These are phyloP conservation scores for Tilletiaria anomala DNA, from an alignment of 1,284 basidiomycete species.

Conservation along the genomic window DNA sequence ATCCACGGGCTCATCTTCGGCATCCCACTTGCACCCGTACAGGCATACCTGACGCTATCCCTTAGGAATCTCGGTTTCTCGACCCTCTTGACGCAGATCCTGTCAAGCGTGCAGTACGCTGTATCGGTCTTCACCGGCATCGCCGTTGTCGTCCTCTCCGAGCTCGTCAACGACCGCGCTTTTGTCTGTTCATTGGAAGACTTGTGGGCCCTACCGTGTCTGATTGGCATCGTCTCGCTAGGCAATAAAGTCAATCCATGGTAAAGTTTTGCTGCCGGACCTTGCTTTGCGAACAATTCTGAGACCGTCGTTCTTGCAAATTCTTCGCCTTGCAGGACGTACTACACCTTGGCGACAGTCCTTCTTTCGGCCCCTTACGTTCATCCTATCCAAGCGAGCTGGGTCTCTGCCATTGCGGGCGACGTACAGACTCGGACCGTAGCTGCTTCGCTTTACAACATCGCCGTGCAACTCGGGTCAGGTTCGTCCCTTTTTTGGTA, in stretches of 20 bases:
- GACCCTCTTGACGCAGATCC: slow-evolving; percentile 51
- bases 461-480: slow-evolving; percentile 7
- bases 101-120: slow-evolving; percentile 22
- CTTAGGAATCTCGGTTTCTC: slow-evolving; percentile 51
- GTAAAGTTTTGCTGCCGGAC: no score
- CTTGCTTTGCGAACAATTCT: no score
- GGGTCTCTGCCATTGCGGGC: slow-evolving; percentile 3
- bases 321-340: no score
- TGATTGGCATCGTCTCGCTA: slow-evolving; percentile 4
- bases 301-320: no score
- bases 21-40: slow-evolving; percentile 41
- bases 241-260: slow-evolving; percentile 3
- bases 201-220: slow-evolving; percentile 6
- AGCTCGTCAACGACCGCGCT: slow-evolving; percentile 3
- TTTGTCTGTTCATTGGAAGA: slow-evolving; percentile 3
- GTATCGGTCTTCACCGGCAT: slow-evolving; percentile 4
- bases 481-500: no score
- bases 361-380: slow-evolving; percentile 7
- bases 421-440: slow-evolving; percentile 6
- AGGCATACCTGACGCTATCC: slow-evolving; percentile 51
- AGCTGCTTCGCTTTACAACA: slow-evolving; percentile 15
- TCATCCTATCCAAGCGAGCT: slow-evolving; percentile 3
- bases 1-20: not conserved
- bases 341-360: slow-evolving; percentile 6
- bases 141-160: slow-evolving; percentile 5